Evolutionary conservation across 495 filamentous ascomycete genomes (phyloP), one percentile per base, ranked within the genome.

Genomic region (Clohesyomyces aquaticus): DNA sequence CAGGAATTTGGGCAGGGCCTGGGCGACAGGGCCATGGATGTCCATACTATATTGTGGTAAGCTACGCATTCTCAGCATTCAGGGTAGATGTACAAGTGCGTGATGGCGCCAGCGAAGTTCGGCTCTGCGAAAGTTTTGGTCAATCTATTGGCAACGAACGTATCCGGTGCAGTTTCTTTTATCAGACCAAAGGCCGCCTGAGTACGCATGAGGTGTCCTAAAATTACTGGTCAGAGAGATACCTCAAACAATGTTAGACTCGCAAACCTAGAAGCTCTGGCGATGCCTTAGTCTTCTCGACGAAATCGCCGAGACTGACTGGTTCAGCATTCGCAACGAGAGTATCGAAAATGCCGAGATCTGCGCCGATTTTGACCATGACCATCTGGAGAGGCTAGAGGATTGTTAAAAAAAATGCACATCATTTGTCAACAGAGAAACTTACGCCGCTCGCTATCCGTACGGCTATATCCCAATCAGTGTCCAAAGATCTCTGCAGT

Each of bases 161-260:
- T 18, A 52, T 47, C 38, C 21, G 9, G 23, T 4, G 1, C 41
- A 22, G 61, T 51, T 43, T 63, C 43, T 19, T 16, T 26, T 35
- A 57, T 56, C 2, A 47, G 43, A 28, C 61, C 61, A 28, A 63
- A 63, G 52, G 52, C 27, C 8, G 61, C 19, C n/a, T 14, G 26
- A 28, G 61, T 43, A 41, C 61, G 52, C n/a, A 63, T 27, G 11
- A 63, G 28, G 29, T 57, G 61, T 12, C 49, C 50, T 63, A 23
- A 8, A 23, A 3, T 9, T 4, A 22, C 54, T 22, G 43, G 25
- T 38, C 3, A 46, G 47, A 3, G 18, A 16, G 41, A 26, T 45
- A 48, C 26, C 38, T 22, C 18, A 14, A 11, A 32, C 3, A 4
- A 1, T 28, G 12, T 26, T 12, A 11, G 38, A 25, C 18, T 25